Evolutionary conservation across 225 moss, liverwort and hornwort species (phyloP), one percentile per base, ranked within the genome.

Genomic region (Straminergon stramineum): DNA sequence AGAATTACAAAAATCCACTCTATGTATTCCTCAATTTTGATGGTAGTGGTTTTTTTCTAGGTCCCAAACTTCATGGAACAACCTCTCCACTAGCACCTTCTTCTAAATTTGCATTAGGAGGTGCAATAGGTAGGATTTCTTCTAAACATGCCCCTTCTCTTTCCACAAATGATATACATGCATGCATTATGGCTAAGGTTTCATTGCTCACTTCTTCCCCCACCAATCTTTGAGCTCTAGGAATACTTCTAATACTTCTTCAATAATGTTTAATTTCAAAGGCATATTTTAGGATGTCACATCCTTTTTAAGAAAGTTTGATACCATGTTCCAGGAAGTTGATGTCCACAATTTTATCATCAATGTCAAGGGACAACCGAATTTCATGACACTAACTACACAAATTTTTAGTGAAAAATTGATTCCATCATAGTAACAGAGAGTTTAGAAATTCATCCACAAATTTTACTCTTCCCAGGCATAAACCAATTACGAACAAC

Each of bases 121-220:
- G 32, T 32, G 65, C 3, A 64, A 32, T 7, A 30, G 32, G 17
- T 64, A 32, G 15, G 4, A 4, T 6, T 32, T 4, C 31, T 32
- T 7, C 4, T 8, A 17, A 65, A 32, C 16, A 2, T 32, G 16
- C 5, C 32, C 65, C 65, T 65, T 65, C 32, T 32, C 8, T 48
- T 48, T 9, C 32, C 27, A 28, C 8, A 64, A 17, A 17, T 32
- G 32, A 65, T 5, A 10, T 34, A 66, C 3, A 7, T 1, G 63
- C 3, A 0, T 9, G 66, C 8, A 66, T 5, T 10, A 66, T 34
- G 10, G 66, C 17, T 17, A 66, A 17, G 2, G 34, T 34, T 17
- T 5, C 34, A 9, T 17, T 9, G 17, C 5, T 9, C 0, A 0
- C 0, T 2, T 34, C 32, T 34, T 18, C 34, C 9, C 9, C 1